phyloP scores from a whole-genome alignment of 2,329 filamentous ascomycete genomes.

The Exophiala phaeomuriformis region DNA sequence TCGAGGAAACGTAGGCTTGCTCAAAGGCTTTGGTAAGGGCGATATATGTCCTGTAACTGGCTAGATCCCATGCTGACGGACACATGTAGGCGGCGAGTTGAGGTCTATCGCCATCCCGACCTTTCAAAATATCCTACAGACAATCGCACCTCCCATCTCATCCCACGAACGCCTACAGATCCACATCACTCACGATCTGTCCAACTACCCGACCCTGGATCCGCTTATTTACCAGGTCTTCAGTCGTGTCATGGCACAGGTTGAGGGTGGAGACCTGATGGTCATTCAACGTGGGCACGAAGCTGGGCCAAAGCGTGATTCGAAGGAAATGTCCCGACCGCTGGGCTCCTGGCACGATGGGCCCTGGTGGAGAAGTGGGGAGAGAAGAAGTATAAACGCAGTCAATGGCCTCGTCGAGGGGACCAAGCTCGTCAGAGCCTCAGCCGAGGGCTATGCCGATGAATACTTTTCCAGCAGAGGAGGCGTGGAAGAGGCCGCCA shows the following conservation, averaged over 20 bases:
- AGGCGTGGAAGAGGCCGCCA: conserved; percentile 71
- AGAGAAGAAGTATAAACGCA: conserved; percentile 67
- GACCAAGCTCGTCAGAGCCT: conserved; percentile 82
- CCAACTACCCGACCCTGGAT: conserved; percentile 89
- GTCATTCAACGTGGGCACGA: conserved; percentile 92
- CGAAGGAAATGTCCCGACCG: conserved; percentile 49
- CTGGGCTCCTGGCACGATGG: conserved; percentile 78
- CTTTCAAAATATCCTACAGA: conserved; percentile 90
- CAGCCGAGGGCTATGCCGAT: conserved; percentile 75
- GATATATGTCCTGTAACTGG: background rate
- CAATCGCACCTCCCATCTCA: conserved; percentile 89
- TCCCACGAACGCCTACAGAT: conserved; percentile 95
- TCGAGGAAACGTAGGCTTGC: conserved; percentile 72
- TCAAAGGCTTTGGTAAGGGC: conserved; percentile 64
- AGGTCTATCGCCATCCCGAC: conserved; percentile 82
- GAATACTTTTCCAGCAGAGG: conserved; percentile 77
- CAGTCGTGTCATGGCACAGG: conserved; percentile 94
- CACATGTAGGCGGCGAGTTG: conserved; percentile 67
- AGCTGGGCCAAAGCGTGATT: conserved; percentile 60
- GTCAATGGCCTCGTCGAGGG: conserved; percentile 77
- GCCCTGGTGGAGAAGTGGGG: conserved; percentile 76
- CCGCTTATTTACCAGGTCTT: conserved; percentile 88
- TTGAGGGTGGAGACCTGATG: conserved; percentile 89
- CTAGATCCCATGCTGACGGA: background rate
- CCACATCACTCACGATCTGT: conserved; percentile 92